Percentiles rank a stretch among this genome's conserved stretches.
Conservation (phyloP, 805 yeast genomes). For the Peterozyma toletana region DNA sequence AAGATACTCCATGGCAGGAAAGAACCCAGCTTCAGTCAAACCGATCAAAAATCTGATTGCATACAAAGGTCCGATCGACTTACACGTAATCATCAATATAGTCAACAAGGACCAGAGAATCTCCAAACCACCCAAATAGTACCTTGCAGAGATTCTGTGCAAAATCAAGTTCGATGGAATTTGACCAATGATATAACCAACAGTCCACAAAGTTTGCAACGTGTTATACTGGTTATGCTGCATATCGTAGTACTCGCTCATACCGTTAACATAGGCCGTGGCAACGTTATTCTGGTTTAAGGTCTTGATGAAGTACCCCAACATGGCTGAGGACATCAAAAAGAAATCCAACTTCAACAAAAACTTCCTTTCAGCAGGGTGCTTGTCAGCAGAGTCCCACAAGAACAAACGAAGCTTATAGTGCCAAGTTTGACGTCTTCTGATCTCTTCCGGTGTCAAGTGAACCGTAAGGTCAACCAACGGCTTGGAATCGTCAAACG, state of each 20-base stretch:
- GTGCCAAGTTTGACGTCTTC: neutral
- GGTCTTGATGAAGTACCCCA: conserved; percentile 39
- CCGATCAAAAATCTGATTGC: conserved; percentile 32
- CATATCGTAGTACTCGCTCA: conserved; percentile 36
- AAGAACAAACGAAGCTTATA: conserved; percentile 10
- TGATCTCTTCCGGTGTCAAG: conserved; percentile 1
- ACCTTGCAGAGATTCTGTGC: conserved; percentile 34
- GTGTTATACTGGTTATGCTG: conserved; percentile 35
- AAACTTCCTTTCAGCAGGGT: conserved; percentile 25
- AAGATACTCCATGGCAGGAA: conserved; percentile 40
- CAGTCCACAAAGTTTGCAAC: conserved; percentile 35
- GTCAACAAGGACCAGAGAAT: conserved; percentile 36
- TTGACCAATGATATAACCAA: conserved; percentile 45
- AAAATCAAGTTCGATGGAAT: conserved; percentile 39
- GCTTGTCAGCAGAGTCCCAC: conserved; percentile 26
- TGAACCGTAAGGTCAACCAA: neutral
- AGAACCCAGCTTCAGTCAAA: conserved; percentile 38
- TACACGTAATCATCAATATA: conserved; percentile 25
- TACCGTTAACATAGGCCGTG: conserved; percentile 40
- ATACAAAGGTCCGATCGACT: conserved; percentile 15
- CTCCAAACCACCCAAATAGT: conserved; percentile 35
- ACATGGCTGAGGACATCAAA: conserved; percentile 30
- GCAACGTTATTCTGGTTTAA: conserved; percentile 33
- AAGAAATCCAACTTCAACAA: conserved; percentile 29
- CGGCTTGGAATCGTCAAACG: too few species aligned